These are phyloP conservation scores for Stipa capillata DNA, from an alignment of 176 grass and related monocot species.

Conservation along the genomic window DNA sequence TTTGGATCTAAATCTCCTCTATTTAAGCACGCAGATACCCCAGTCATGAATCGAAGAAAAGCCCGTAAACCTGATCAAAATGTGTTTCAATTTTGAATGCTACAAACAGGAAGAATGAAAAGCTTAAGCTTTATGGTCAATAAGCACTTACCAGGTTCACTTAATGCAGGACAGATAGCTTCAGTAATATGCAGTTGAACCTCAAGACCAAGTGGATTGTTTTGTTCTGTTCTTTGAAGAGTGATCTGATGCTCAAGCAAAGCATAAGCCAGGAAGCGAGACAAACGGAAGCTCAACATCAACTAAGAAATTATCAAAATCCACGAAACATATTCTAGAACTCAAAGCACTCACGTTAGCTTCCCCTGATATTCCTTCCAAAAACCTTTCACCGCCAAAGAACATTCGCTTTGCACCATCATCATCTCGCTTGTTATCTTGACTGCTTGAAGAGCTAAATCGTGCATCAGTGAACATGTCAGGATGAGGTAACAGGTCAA, in stretches of 20 bases:
- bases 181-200: constrained; percentile 94
- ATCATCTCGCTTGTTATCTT: constrained; percentile 64
- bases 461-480: constrained; percentile 94
- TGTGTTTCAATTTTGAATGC: not conserved
- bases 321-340: constrained; percentile 12
- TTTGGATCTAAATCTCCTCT: constrained; percentile 93
- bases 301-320: constrained; percentile 11
- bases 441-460: constrained; percentile 55
- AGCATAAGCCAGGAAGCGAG: constrained; percentile 15
- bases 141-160: constrained; percentile 82
- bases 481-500: constrained; percentile 96
- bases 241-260: constrained; percentile 70
- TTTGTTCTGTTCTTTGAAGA: constrained; percentile 78
- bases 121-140: constrained; percentile 11
- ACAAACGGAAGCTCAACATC: constrained; percentile 9
- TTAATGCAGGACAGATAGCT: constrained; percentile 96
- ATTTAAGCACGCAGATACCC: constrained; percentile 79
- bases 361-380: constrained; percentile 98
- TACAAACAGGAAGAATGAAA: constrained; percentile 14
- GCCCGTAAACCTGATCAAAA: constrained; percentile 79
- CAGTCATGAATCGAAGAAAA: constrained; percentile 96
- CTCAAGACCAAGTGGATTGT: constrained; percentile 89
- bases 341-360: constrained; percentile 72
- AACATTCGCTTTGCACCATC: constrained; percentile 93
- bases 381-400: constrained; percentile 94